Evolutionary conservation across 257 asterid genomes (phyloP).

Genomic region (Rubia yunnanensis): DNA sequence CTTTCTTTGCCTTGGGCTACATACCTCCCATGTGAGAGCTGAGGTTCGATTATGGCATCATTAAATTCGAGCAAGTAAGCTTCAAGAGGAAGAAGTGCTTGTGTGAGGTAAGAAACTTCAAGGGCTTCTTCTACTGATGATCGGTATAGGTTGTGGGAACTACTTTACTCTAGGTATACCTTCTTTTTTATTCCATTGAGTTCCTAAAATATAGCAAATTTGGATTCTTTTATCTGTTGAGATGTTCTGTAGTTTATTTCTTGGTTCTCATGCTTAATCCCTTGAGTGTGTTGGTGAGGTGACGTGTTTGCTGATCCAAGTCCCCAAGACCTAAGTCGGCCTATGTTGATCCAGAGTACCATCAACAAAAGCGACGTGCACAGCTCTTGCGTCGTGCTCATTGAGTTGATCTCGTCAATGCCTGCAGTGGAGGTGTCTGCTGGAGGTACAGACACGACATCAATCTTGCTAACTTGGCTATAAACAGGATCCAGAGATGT

Average conservation of each 20-base stretch:
- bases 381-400: conserved; percentile 65
- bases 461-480: conserved; percentile 52
- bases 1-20: conserved; percentile 69
- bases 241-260: neutral
- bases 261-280: neutral
- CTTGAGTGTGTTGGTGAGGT: neutral
- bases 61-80: conserved; percentile 41
- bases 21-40: conserved; percentile 96
- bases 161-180: conserved; percentile 12
- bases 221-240: neutral
- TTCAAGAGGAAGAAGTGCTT: conserved; percentile 60
- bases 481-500: conserved; percentile 42
- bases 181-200: neutral
- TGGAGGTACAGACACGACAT: conserved; percentile 54
- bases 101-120: conserved; percentile 68
- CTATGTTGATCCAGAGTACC: conserved; percentile 73
- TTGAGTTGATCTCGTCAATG: conserved; percentile 74
- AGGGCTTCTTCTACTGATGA: conserved; percentile 60
- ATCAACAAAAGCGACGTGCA: conserved; percentile 73
- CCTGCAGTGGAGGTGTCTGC: conserved; percentile 64
- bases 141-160: neutral
- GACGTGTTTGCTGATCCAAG: too few species aligned
- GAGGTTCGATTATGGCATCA: conserved; percentile 71
- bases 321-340: too few species aligned
- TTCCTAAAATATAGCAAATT: neutral